Evolutionary conservation across 2,329 filamentous ascomycete species (phyloP).

Genomic region (Kalmusia sp.): DNA sequence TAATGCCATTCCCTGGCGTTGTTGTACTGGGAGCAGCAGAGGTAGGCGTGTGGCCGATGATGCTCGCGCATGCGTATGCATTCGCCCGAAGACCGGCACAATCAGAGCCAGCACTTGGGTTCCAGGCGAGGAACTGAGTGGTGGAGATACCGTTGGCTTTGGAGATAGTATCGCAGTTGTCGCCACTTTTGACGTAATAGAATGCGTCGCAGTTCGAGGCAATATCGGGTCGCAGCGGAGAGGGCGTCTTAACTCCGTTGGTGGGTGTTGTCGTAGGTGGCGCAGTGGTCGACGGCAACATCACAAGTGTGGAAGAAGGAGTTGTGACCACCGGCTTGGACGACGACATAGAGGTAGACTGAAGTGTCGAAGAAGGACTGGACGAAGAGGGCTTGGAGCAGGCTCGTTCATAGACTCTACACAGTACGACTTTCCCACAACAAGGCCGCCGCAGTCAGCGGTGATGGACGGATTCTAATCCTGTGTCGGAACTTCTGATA

Average conservation of each 20-base stretch:
- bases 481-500: neutral
- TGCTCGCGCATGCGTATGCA: slow-evolving; percentile 14
- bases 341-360: neutral
- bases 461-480: slow-evolving; percentile 12
- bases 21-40: slow-evolving; percentile 6
- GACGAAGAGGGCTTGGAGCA: slow-evolving; percentile 3
- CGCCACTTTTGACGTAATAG: slow-evolving; percentile 7
- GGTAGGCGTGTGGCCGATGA: neutral
- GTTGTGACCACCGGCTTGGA: neutral
- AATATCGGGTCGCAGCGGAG: neutral
- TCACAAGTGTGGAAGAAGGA: slow-evolving; percentile 1
- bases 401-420: slow-evolving; percentile 10
- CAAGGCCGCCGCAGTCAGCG: slow-evolving; percentile 2
- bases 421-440: slow-evolving; percentile 10
- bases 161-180: slow-evolving; percentile 7
- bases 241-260: slow-evolving; percentile 8
- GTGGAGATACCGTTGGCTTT: neutral
- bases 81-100: neutral
- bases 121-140: neutral
- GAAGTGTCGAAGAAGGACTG: neutral
- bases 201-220: slow-evolving; percentile 7
- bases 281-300: neutral
- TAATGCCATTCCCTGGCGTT: slow-evolving; percentile 10
- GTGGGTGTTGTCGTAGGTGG: slow-evolving; percentile 1
- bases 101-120: neutral